A percentile compares a stretch with the other conserved stretches of the same genome.
phyloP scores from a whole-genome alignment of 2,329 filamentous ascomycete species.

The Seiridium cupressi region DNA sequence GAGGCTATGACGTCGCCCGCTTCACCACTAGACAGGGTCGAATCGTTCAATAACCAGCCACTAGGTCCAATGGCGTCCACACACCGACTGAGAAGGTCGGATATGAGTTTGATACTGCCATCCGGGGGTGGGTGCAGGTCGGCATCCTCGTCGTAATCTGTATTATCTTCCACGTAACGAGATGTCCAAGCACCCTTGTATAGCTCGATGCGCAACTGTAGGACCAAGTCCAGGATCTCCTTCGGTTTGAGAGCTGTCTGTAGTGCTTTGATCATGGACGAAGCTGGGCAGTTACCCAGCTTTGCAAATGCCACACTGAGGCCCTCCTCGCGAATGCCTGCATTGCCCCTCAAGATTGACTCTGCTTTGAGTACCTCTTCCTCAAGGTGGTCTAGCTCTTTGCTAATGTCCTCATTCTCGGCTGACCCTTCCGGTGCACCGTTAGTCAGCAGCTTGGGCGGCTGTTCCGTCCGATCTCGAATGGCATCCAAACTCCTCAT shows the following conservation, averaged over 20 bases:
- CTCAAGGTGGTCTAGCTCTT: conserved; percentile 60
- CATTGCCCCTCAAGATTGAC: conserved; percentile 64
- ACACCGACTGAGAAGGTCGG: conserved; percentile 69
- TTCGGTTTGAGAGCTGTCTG: conserved; percentile 62
- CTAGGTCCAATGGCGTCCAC: conserved; percentile 73
- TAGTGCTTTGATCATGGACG: conserved; percentile 60
- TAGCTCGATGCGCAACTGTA: conserved; percentile 70
- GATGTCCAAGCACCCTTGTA: conserved; percentile 75
- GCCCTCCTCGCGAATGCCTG: conserved; percentile 59
- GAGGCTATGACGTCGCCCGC: conserved; percentile 63
- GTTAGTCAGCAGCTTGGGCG: conserved; percentile 27
- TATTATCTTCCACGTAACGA: conserved; percentile 59
- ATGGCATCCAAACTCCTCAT: conserved; percentile 68
- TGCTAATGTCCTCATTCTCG: conserved; percentile 37
- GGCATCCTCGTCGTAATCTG: conserved; percentile 43
- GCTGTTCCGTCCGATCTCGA: conserved; percentile 36
- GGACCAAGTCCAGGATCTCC: conserved; percentile 70
- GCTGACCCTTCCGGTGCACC: conserved; percentile 25
- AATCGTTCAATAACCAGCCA: conserved; percentile 69
- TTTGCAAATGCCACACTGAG: conserved; percentile 69
- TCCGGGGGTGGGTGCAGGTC: conserved; percentile 56
- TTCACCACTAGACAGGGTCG: conserved; percentile 49
- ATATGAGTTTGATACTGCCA: conserved; percentile 67
- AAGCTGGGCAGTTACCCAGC: conserved; percentile 63
- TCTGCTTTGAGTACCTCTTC: conserved; percentile 67